Conservation (phyloP, 331 rosid genomes). For the Pyracantha coccinea region DNA sequence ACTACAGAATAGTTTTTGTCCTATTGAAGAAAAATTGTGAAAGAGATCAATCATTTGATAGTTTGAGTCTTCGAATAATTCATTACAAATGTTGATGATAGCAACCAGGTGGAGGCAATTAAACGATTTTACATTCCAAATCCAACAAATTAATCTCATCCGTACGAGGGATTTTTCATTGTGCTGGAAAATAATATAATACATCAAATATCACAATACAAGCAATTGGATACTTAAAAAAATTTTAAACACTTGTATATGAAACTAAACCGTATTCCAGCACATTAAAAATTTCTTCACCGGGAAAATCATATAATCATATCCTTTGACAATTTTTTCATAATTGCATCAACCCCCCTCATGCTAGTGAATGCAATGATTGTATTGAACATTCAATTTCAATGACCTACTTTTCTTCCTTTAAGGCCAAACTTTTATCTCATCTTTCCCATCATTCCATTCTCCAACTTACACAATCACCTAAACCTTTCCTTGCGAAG, state of each 20-base stretch:
- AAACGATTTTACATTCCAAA: neutral
- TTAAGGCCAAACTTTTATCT: neutral
- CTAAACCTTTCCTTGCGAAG: neutral
- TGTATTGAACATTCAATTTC: neutral
- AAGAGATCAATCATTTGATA: too few relatives aligned
- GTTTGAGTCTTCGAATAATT: neutral
- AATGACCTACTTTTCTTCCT: neutral
- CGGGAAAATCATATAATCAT: too few relatives aligned
- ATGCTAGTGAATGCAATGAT: neutral
- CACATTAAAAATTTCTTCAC: too few relatives aligned
- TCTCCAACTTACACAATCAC: neutral
- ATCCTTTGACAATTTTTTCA: neutral
- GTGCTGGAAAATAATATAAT: too few relatives aligned
- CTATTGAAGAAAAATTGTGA: too few relatives aligned
- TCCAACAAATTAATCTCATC: neutral
- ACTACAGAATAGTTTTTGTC: too few relatives aligned
- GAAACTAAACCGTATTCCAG: fast-evolving
- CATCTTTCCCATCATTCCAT: neutral
- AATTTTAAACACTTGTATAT: too few relatives aligned
- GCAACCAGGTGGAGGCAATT: neutral
- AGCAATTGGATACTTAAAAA: too few relatives aligned
- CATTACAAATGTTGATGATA: neutral
- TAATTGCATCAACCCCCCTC: neutral
- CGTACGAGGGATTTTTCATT: too few relatives aligned
- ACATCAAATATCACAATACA: too few relatives aligned